These are phyloP conservation scores for Sclerotinia borealis DNA, from an alignment of 2,329 filamentous ascomycete genomes.

Conservation along the genomic window DNA sequence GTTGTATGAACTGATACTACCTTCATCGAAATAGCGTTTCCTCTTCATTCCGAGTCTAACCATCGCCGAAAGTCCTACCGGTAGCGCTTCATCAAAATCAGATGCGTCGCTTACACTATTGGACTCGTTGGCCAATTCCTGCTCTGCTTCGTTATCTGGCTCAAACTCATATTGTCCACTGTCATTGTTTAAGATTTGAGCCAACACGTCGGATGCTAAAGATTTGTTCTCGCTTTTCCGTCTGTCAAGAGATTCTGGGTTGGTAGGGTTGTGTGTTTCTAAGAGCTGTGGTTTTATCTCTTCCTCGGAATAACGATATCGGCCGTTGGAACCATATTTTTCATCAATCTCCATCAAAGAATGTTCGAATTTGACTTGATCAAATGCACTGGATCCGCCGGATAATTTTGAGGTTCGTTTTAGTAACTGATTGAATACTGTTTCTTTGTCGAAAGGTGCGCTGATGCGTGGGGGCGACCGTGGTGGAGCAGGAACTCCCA, in stretches of 20 bases:
- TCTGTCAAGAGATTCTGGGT: constrained; percentile 26
- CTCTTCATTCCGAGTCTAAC: constrained; percentile 37
- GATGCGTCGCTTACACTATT: constrained; percentile 43
- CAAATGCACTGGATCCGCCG: constrained; percentile 26
- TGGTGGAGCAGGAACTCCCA: not conserved
- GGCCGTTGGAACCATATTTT: constrained; percentile 30
- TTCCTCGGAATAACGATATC: constrained; percentile 23
- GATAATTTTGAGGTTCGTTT: not conserved
- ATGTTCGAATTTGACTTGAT: constrained; percentile 29
- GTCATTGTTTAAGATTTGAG: constrained; percentile 41
- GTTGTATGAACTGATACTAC: constrained; percentile 29
- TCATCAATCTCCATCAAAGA: constrained; percentile 28
- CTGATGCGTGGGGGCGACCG: not conserved
- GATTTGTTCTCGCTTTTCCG: constrained; percentile 17
- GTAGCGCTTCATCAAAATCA: constrained; percentile 48
- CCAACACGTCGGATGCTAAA: constrained; percentile 25
- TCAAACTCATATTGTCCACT: constrained; percentile 14
- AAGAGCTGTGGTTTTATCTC: constrained; percentile 4
- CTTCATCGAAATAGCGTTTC: constrained; percentile 27
- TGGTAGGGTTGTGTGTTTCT: constrained; percentile 20
- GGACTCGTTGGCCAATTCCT: constrained; percentile 23
- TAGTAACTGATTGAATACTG: constrained; percentile 26
- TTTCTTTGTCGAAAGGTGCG: constrained; percentile 28
- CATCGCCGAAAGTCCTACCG: constrained; percentile 45
- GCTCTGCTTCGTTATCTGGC: constrained; percentile 19